Percentiles rank a stretch among this genome's conserved stretches.
These are phyloP conservation scores for Triangularia verruculosa DNA, from an alignment of 2,329 filamentous ascomycete species.

Conservation along the genomic window DNA sequence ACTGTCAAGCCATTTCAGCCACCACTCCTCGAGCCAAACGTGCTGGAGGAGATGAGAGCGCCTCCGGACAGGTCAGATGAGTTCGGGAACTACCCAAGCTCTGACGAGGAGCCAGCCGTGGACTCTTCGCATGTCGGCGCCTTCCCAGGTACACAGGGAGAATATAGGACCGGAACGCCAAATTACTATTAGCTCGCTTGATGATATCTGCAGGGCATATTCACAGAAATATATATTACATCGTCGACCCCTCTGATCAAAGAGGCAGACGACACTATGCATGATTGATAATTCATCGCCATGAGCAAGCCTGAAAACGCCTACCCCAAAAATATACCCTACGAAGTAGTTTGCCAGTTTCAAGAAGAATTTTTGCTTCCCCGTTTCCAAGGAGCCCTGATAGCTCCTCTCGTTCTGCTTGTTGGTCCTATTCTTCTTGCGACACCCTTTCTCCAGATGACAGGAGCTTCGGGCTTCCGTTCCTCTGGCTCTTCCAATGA, in stretches of 20 bases:
- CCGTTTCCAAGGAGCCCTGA: neutral
- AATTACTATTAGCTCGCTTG: constrained; percentile 35
- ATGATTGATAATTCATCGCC: neutral
- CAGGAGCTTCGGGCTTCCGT: neutral
- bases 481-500: neutral
- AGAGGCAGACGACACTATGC: no score
- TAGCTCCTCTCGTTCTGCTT: neutral
- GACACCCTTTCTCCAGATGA: neutral
- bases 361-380: neutral
- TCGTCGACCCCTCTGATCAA: no score
- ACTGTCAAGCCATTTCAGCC: constrained; percentile 64
- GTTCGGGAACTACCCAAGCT: constrained; percentile 41
- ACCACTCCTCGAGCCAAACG: constrained; percentile 61
- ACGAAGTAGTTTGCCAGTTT: neutral
- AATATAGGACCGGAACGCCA: constrained; percentile 40
- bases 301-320: constrained; percentile 11
- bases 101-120: constrained; percentile 40
- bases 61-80: constrained; percentile 48
- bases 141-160: constrained; percentile 47
- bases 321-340: constrained; percentile 14
- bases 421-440: neutral
- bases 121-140: constrained; percentile 43
- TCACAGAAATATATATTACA: neutral
- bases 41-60: constrained; percentile 60
- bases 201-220: neutral